These are phyloP conservation scores for Oryza rufipogon DNA, from an alignment of 176 grass and related monocot species.

Conservation along the genomic window DNA sequence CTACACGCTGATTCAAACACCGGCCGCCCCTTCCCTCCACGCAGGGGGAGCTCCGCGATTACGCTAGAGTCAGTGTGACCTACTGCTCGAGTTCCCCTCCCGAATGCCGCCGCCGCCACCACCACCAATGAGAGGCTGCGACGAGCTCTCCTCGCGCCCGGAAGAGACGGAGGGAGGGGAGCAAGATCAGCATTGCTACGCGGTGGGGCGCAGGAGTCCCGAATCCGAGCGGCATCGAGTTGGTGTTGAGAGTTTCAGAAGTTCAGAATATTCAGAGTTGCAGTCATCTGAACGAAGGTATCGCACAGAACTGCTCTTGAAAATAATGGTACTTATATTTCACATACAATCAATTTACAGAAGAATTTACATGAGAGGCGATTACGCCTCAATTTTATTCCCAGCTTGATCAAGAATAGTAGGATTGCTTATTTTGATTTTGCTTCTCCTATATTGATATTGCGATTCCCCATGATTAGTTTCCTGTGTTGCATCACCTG, in stretches of 20 bases:
- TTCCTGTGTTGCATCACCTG: conserved; percentile 43
- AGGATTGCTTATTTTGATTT: neutral
- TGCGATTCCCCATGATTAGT: neutral
- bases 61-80: neutral
- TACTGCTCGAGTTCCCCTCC: neutral
- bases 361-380: neutral
- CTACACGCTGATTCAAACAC: neutral
- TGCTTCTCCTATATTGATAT: neutral
- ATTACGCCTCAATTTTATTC: neutral
- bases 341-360: neutral
- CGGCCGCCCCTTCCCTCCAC: neutral
- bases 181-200: neutral
- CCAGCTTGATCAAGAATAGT: conserved; percentile 2
- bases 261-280: neutral
- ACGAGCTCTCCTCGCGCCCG: neutral
- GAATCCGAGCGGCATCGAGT: neutral
- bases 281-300: neutral
- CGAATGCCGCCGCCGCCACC: neutral
- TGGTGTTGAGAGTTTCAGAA: neutral
- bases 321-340: neutral
- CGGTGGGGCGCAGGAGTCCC: neutral
- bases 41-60: neutral
- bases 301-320: neutral
- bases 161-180: neutral
- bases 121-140: neutral